These are phyloP conservation scores for Magnaporthales sp. DNA, from an alignment of 2,329 filamentous ascomycete species.

Conservation along the genomic window DNA sequence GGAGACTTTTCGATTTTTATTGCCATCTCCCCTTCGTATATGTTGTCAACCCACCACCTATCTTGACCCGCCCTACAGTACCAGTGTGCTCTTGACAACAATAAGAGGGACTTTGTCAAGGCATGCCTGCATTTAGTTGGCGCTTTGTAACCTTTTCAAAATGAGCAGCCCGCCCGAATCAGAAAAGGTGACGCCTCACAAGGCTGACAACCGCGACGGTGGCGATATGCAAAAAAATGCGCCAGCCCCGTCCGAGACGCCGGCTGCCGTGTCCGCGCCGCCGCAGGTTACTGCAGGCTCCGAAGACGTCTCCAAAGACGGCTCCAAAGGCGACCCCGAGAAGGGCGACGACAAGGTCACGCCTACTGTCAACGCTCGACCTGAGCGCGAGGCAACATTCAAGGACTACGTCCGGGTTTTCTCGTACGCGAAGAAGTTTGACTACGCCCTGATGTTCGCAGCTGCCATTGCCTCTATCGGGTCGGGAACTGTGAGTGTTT, in stretches of 20 bases:
- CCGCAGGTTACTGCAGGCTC: neutral
- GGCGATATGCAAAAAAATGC: neutral
- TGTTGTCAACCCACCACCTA: neutral
- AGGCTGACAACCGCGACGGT: neutral
- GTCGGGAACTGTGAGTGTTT: slow-evolving; percentile 30
- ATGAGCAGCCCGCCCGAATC: neutral
- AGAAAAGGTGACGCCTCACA: neutral
- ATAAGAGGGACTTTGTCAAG: neutral
- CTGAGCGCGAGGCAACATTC: slow-evolving; percentile 35
- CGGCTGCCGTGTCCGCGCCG: neutral
- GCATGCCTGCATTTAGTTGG: neutral
- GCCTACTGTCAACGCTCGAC: slow-evolving; percentile 24
- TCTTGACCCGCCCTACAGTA: neutral
- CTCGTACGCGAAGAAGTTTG: slow-evolving; percentile 43
- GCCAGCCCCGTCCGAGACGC: neutral
- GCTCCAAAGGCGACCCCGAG: neutral
- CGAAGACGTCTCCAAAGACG: neutral
- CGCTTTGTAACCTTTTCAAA: neutral
- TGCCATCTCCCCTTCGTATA: neutral
- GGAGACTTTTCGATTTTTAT: neutral
- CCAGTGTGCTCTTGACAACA: neutral
- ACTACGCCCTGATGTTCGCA: slow-evolving; percentile 36
- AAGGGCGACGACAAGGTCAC: slow-evolving; percentile 17
- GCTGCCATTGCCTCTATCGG: slow-evolving; percentile 40
- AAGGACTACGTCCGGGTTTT: slow-evolving; percentile 44